phyloP scores from a whole-genome alignment of 768 basidiomycete species.

The Amanita exitialis region DNA sequence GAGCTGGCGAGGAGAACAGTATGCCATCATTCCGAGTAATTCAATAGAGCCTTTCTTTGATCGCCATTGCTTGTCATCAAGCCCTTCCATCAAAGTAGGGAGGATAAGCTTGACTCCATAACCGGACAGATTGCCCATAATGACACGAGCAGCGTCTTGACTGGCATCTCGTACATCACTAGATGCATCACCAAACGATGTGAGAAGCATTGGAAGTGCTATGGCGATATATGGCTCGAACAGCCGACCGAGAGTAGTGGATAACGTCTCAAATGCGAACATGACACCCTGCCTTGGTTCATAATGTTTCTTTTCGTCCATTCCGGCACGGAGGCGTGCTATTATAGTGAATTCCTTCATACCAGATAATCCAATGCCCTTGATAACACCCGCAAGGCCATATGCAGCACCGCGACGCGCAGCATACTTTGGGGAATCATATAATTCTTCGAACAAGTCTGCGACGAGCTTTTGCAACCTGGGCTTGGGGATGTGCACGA shows the following conservation, averaged over 20 bases:
- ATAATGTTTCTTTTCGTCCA: conserved; percentile 84
- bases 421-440: conserved; percentile 79
- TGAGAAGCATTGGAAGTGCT: conserved; percentile 74
- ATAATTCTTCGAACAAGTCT: conserved; percentile 65
- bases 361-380: conserved; percentile 78
- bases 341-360: conserved; percentile 83
- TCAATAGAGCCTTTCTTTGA: conserved; percentile 98
- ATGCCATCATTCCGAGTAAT: conserved; percentile 96
- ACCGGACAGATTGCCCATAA: conserved; percentile 92
- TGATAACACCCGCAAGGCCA: conserved; percentile 86
- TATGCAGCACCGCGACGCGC: conserved; percentile 95
- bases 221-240: conserved; percentile 91
- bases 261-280: conserved; percentile 91
- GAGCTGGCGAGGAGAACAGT: conserved; percentile 91
- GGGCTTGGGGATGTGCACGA: conserved; percentile 49
- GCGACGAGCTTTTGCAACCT: conserved; percentile 61
- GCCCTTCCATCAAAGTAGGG: conserved; percentile 77
- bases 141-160: conserved; percentile 82
- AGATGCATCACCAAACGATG: conserved; percentile 78
- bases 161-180: conserved; percentile 90
- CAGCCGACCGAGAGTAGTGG: conserved; percentile 72
- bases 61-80: conserved; percentile 98
- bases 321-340: conserved; percentile 55
- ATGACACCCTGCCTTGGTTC: conserved; percentile 88
- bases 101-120: conserved; percentile 95